Base-by-base conservation (phyloP, 805 yeast genomes). In the Candida sithepensis region DNA sequence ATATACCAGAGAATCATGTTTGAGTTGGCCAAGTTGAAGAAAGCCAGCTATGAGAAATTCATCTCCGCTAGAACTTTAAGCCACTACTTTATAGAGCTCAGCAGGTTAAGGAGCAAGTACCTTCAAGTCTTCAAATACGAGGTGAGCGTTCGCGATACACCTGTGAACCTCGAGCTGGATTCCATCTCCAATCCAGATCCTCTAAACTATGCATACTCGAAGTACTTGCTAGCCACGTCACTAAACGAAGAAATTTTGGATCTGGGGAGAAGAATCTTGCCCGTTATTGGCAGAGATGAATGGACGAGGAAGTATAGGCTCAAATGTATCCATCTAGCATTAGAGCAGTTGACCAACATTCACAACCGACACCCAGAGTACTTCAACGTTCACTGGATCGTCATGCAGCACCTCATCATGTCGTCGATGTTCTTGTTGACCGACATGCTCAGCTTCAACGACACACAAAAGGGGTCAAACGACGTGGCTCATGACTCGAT, bases 401-500 rank as follows among this genome's bases (percentile, higher is more conserved):
- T 45, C 8, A 22, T 39, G 20, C 44, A 47, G n/a, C 49, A 47
- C 32, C 13, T 47, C 14, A 45, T 47, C 14, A 18, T 13, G 16
- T 21, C 44, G 2, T 38, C 28, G 28, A 19, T 47, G 33, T 45
- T 45, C 24, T 18, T 47, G 10, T 40, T 47, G 19, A 13, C 45
- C 13, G 50, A 47, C 32, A 45, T 47, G 49, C 44, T 47, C 13
- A 45, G 23, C 6, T 39, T 47, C 19, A 16, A 6, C 22, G 48
- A 45, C 20, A 18, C 30, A 21, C 37, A 16, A 12, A n/a, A 9
- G 8, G 37, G 20, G 12, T 32, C 44, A 6, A 30, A n/a, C 26
- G 34, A 52, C 6, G 47, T 56, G 22, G 60, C 56, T 23, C 48
- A 51, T 19, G 42, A 45, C 18, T 36, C 39, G 10, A 18, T n/a